Conservation (phyloP, 176 grass and related monocot species). For the Dactylis glomerata region DNA sequence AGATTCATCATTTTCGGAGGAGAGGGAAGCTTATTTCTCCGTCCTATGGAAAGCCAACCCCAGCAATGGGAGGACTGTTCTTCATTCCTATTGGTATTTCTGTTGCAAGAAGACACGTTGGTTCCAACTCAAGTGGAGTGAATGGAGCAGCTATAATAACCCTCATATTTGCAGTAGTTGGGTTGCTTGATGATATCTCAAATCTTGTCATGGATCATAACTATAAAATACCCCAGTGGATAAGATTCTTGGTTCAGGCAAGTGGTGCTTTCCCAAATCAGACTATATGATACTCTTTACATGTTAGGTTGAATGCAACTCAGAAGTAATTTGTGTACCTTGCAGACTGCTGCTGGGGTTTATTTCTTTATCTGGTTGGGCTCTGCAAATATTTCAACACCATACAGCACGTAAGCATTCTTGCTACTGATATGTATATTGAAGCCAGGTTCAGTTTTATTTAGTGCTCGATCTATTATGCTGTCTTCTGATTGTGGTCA, state of each 20-base stretch:
- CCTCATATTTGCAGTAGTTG: slow-evolving; percentile 69
- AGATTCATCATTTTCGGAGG: slow-evolving; percentile 66
- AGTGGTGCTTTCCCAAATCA: slow-evolving; percentile 23
- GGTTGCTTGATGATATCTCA: slow-evolving; percentile 82
- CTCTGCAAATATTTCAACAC: slow-evolving; percentile 73
- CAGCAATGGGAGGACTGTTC: slow-evolving; percentile 88
- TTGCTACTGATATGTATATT: not conserved
- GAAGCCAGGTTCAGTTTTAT: not conserved
- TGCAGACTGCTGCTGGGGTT: slow-evolving; percentile 64
- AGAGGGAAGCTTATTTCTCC: slow-evolving; percentile 59
- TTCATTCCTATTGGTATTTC: slow-evolving; percentile 82
- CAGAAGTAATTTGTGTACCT: slow-evolving; percentile 24
- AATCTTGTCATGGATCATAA: slow-evolving; percentile 23
- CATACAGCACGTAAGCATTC: slow-evolving; percentile 83
- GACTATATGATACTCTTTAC: not conserved
- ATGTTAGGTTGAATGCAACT: slow-evolving; percentile 13
- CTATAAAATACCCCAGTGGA: slow-evolving; percentile 56
- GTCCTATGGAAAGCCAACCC: slow-evolving; percentile 57
- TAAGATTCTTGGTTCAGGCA: slow-evolving; percentile 65
- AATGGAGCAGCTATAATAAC: slow-evolving; percentile 71
- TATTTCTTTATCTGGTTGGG: slow-evolving; percentile 83
- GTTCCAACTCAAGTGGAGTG: slow-evolving; percentile 44
- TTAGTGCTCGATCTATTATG: slow-evolving; percentile 7
- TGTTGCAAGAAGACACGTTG: slow-evolving; percentile 57
- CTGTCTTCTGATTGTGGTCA: not conserved